Percentiles rank a stretch among this genome's conserved stretches.
These are phyloP conservation scores for Usnea hakonensis DNA, from an alignment of 495 filamentous ascomycete genomes.

Conservation along the genomic window DNA sequence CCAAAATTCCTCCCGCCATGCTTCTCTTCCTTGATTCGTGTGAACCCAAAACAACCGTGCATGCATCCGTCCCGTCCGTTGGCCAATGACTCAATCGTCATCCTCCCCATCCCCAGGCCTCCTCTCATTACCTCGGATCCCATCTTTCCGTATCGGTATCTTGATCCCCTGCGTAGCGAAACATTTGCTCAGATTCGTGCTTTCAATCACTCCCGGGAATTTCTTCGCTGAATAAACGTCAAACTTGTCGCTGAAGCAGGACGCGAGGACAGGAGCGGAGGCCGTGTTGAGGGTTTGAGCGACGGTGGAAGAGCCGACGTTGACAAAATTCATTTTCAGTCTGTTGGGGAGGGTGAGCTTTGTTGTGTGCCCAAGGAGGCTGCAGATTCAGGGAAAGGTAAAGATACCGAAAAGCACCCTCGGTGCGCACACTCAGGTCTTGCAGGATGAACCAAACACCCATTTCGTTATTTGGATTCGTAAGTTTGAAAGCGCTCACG, in stretches of 20 bases:
- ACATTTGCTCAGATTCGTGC: constrained; percentile 83
- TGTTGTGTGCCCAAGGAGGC: constrained; percentile 26
- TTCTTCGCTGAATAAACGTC: constrained; percentile 96
- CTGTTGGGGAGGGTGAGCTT: constrained; percentile 38
- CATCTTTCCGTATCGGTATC: constrained; percentile 88
- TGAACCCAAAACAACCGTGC: neutral
- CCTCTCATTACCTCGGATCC: constrained; percentile 52
- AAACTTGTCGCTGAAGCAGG: constrained; percentile 81
- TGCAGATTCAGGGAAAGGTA: neutral
- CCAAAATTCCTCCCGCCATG: too few species aligned
- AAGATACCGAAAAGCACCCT: constrained; percentile 78
- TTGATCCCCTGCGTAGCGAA: constrained; percentile 97
- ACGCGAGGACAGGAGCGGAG: constrained; percentile 76
- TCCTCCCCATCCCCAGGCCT: constrained; percentile 58
- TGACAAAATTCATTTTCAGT: constrained; percentile 62
- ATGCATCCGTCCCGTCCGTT: neutral
- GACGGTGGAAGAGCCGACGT: constrained; percentile 47
- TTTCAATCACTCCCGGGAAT: constrained; percentile 95
- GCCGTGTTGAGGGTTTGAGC: constrained; percentile 57
- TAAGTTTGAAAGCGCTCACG: constrained; percentile 81
- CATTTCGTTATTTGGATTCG: constrained; percentile 72
- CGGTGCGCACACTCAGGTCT: constrained; percentile 88
- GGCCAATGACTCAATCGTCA: constrained; percentile 5
- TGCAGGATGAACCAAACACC: constrained; percentile 97
- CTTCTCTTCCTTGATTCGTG: neutral